phyloP scores from a whole-genome alignment of 2,329 filamentous ascomycete genomes.

The Coniella vitis region DNA sequence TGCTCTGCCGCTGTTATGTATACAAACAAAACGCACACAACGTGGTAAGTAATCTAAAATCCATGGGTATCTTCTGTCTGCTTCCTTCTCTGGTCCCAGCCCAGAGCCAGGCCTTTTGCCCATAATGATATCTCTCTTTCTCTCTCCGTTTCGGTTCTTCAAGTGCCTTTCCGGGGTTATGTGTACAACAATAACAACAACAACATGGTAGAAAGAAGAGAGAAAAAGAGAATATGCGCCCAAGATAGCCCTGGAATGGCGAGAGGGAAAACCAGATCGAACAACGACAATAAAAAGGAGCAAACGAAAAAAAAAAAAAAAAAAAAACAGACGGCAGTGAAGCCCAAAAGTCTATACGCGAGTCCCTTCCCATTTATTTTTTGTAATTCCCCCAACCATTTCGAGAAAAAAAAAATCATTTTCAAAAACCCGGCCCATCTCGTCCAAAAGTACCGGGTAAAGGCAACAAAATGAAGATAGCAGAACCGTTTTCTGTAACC shows the following conservation, averaged over 20 bases:
- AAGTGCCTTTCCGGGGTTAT: constrained; percentile 14
- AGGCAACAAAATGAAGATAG: constrained; percentile 8
- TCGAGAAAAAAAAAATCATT: constrained; percentile 9
- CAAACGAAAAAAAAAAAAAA: constrained; percentile 9
- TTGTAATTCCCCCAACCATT: constrained; percentile 15
- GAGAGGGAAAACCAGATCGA: constrained; percentile 5
- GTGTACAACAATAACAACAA: constrained; percentile 20
- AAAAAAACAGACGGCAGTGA: constrained; percentile 13
- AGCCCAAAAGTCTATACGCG: constrained; percentile 23
- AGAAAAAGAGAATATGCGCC: not conserved
- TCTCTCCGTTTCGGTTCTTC: constrained; percentile 9
- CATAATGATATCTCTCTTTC: constrained; percentile 1
- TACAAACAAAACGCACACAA: constrained; percentile 13
- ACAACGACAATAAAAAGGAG: not conserved
- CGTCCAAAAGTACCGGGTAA: constrained; percentile 10
- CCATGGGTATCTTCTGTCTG: constrained; percentile 26
- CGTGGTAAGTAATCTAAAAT: constrained; percentile 17
- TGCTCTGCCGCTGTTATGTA: constrained; percentile 20
- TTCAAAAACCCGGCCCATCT: constrained; percentile 14
- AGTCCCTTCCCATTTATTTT: constrained; percentile 19
- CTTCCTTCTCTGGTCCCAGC: constrained; percentile 23
- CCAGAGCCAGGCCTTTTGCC: constrained; percentile 21
- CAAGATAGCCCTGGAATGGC: constrained; percentile 6
- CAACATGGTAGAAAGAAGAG: constrained; percentile 14
- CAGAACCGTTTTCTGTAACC: constrained; percentile 15